Evolutionary conservation across 2,329 filamentous ascomycete species (phyloP).

Genomic region (Fusarium liriodendri): DNA sequence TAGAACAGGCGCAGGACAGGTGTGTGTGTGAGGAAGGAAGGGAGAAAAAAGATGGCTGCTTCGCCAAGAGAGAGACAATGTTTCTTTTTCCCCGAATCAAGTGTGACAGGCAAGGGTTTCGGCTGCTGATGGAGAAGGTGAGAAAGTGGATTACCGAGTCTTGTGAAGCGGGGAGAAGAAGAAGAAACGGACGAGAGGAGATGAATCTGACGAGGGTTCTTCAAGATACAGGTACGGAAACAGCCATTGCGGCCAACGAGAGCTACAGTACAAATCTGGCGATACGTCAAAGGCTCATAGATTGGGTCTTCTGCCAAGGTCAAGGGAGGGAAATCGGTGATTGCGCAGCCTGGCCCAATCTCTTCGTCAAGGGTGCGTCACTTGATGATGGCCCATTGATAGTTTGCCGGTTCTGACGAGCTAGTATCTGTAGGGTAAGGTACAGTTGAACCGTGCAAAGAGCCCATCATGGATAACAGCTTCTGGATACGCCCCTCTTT

Average conservation of each 20-base stretch:
- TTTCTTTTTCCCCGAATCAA: slow-evolving; percentile 9
- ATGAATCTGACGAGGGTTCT: neutral
- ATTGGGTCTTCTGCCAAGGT: neutral
- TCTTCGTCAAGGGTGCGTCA: slow-evolving; percentile 40
- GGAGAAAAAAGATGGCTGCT: slow-evolving; percentile 21
- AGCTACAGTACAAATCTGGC: neutral
- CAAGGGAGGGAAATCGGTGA: slow-evolving; percentile 1
- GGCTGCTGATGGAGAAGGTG: slow-evolving; percentile 25
- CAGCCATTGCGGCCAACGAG: slow-evolving; percentile 8
- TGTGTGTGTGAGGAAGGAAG: neutral
- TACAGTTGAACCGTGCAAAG: slow-evolving; percentile 23
- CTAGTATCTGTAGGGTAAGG: slow-evolving; percentile 36
- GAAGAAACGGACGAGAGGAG: slow-evolving; percentile 8
- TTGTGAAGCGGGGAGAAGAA: slow-evolving; percentile 27
- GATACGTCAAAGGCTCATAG: neutral
- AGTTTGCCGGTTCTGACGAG: slow-evolving; percentile 18
- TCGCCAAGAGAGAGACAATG: slow-evolving; percentile 20
- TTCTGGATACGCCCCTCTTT: neutral
- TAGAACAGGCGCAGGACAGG: slow-evolving; percentile 19
- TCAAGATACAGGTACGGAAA: slow-evolving; percentile 11
- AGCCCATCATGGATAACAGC: slow-evolving; percentile 15
- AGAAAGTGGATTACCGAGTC: slow-evolving; percentile 31
- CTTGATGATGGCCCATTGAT: slow-evolving; percentile 22
- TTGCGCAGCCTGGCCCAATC: slow-evolving; percentile 10
- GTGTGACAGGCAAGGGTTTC: slow-evolving; percentile 22